Base-by-base conservation (phyloP, 495 filamentous ascomycete genomes). In the Parachaetomium inaequale region DNA sequence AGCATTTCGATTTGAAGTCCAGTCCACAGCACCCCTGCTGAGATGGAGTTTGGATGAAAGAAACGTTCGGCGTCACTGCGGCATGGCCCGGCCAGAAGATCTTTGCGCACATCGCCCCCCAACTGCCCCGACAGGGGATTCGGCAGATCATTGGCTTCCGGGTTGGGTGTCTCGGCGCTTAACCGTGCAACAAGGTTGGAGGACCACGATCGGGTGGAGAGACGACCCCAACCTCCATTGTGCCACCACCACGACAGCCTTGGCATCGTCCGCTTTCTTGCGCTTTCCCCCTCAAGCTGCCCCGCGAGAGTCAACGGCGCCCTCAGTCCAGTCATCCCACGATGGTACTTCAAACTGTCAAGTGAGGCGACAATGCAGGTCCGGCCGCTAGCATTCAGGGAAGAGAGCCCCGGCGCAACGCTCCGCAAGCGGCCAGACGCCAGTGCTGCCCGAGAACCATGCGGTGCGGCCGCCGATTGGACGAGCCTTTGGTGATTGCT, bases 171-270 rank as follows among this genome's bases (percentile, higher is more conserved):
- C 55, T 55, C 36, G 66, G 66, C 66, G 66, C 63, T 65, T 65
- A 68, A 49, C 58, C 55, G 12, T 47, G 63, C 43, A 40, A 52
- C 56, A 58, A 54, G 63, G 59, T 68, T 68, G 66, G 66, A 21
- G 50, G 62, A 57, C 19, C 29, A 47, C 29, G 29, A 46, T 17
- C 29, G n/a, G 40, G 56, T 47, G 55, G 62, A 21, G 65, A 40
- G 38, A 42, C 8, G 6, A 10, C 42, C 19, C 42, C 42, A 46
- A 46, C 42, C 42, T 23, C 19, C 42, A 23, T 7, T n/a, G 38
- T 59, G 55, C 14, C 23, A 62, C 49, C 28, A 34, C 50, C 38
- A 8, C n/a, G 42, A 28, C 40, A 31, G 15, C 40, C 19, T 38
- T 38, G 21, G 12, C 14, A 25, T 32, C 15, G 14, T 14, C 4